phyloP scores from a whole-genome alignment of 2,329 filamentous ascomycete genomes.

The Aspergillus pseudonomiae region DNA sequence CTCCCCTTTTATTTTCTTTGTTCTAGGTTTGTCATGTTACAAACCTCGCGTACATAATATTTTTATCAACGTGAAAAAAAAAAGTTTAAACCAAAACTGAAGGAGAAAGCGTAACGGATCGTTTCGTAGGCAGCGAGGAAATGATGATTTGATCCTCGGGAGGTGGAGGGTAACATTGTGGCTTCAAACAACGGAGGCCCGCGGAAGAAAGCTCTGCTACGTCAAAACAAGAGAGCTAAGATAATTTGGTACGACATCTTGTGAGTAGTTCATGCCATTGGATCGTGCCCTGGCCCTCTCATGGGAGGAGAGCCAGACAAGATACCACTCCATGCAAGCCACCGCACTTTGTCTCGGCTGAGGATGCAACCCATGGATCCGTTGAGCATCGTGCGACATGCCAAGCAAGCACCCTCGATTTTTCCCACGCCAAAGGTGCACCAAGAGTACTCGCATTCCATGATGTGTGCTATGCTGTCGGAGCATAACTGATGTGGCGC shows the following conservation, averaged over 20 bases:
- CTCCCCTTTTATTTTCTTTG: background rate
- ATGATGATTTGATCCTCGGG: background rate
- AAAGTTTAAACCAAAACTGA: background rate
- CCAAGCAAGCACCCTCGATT: background rate
- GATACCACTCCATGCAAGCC: slow-evolving; percentile 12
- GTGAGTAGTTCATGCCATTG: slow-evolving; percentile 1
- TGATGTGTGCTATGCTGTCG: background rate
- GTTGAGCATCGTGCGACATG: slow-evolving; percentile 1
- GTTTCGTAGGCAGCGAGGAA: background rate
- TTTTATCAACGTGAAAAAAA: background rate
- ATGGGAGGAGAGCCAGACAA: background rate
- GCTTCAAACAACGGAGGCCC: background rate
- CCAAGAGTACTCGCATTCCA: background rate
- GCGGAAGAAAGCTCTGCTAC: background rate
- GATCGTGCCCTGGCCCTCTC: background rate
- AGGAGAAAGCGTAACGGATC: background rate
- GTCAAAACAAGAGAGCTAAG: slow-evolving; percentile 2
- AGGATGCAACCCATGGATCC: background rate
- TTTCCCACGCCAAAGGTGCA: too few species aligned
- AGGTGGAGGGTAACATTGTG: background rate
- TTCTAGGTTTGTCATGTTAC: background rate
- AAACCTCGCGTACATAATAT: background rate
- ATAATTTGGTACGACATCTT: background rate
- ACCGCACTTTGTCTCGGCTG: background rate
- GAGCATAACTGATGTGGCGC: background rate